Evolutionary conservation across 768 basidiomycete genomes (phyloP), one percentile per base, ranked within the genome.

Genomic region (Boletus edulis): DNA sequence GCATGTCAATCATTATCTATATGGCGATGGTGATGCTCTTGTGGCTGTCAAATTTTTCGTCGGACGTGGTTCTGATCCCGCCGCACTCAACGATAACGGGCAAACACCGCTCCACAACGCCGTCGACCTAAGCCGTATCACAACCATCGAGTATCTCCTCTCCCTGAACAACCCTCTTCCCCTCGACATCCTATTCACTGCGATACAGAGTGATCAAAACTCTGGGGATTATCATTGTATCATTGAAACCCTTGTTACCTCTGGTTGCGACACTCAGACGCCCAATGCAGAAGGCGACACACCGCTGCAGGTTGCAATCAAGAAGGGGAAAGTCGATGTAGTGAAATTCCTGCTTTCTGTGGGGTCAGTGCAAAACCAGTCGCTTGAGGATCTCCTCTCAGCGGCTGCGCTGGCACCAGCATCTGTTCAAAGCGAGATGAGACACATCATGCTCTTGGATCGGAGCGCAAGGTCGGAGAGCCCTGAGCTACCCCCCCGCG

Each of bases 281-380:
- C 49, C 8, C 11, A 22, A 45, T 29, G n/a, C 42, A 18, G 42
- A 38, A 5, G 49, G 49, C 15, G 12, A 31, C 20, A 31, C 42
- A 4, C 50, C 42, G 5, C 27, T 44, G 3, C 50, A 31, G 44
- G 35, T 29, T 13, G 54, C 49, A 11, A 31, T 55, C 20, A 14
- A 10, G 8, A n/a, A 38, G 27, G 32, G 34, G 17, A 11, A 15
- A 1, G 18, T 38, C 3, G 49, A 52, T 11, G 34, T 55, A 15
- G 50, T 55, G 35, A 15, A 54, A 20, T 54, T 38, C 35, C 49
- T 54, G 3, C 35, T 52, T 20, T 52, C 49, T 1, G 41, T 38
- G 12, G 4, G 17, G n/a, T 6, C 12, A 10, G 49, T 13, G 24
- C 14, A 32, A 3, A 27, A 42, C 1, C 5, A 14, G 11, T n/a